These are phyloP conservation scores for Nematocida sp. DNA, from an alignment of 371 early-diverging fungal species.

Conservation along the genomic window DNA sequence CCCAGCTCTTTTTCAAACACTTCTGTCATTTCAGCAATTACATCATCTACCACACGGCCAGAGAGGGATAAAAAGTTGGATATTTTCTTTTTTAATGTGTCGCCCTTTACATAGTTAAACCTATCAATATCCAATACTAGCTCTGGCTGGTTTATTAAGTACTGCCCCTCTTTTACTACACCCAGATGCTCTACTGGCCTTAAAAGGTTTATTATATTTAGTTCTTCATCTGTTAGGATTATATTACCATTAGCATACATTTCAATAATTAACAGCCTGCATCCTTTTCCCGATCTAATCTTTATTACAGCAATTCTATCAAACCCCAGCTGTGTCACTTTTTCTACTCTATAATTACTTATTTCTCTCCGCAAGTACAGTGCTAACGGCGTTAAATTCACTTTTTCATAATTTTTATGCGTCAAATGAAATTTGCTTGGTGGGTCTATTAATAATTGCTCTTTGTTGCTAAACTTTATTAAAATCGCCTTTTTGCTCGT, in stretches of 20 bases:
- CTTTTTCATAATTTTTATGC: slow-evolving; percentile 40
- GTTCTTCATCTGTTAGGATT: slow-evolving; percentile 65
- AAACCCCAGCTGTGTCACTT: slow-evolving; percentile 68
- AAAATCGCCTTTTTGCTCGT: slow-evolving; percentile 63
- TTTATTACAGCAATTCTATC: slow-evolving; percentile 70
- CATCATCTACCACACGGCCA: slow-evolving; percentile 41
- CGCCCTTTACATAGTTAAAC: slow-evolving; percentile 39
- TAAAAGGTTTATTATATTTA: slow-evolving; percentile 45
- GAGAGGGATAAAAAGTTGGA: slow-evolving; percentile 43
- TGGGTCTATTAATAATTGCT: slow-evolving; percentile 70
- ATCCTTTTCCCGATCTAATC: slow-evolving; percentile 53
- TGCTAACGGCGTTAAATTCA: slow-evolving; percentile 68
- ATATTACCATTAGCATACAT: slow-evolving; percentile 71
- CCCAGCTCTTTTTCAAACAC: not conserved
- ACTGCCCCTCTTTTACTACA: slow-evolving; percentile 35
- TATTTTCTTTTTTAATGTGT: slow-evolving; percentile 51
- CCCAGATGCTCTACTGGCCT: slow-evolving; percentile 54
- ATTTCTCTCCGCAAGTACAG: slow-evolving; percentile 64
- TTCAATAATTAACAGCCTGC: slow-evolving; percentile 63
- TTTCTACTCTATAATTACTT: slow-evolving; percentile 61
- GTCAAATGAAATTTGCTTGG: slow-evolving; percentile 70
- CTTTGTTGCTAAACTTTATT: slow-evolving; percentile 69
- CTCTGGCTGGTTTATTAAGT: slow-evolving; percentile 36
- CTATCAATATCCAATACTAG: slow-evolving; percentile 34
- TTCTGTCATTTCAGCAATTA: slow-evolving; percentile 2